A percentile compares a stretch with the other conserved stretches of the same genome.
These are phyloP conservation scores for Sistotremastrum suecicum DNA, from an alignment of 768 basidiomycete genomes.

Conservation along the genomic window DNA sequence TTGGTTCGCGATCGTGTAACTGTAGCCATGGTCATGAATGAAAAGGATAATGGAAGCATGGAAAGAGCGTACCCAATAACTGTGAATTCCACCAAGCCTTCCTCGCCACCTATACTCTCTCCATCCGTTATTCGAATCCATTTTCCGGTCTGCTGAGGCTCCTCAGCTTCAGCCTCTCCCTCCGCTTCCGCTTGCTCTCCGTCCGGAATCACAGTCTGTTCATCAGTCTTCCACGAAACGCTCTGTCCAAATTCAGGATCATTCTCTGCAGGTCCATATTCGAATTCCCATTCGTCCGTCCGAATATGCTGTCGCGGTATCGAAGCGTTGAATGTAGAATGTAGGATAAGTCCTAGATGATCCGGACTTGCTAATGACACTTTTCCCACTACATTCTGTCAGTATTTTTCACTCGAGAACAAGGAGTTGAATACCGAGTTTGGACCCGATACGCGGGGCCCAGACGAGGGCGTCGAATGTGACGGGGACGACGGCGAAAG, in stretches of 20 bases:
- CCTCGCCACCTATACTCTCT: conserved; percentile 49
- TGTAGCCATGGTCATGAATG: conserved; percentile 16
- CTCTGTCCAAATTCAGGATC: conserved; percentile 54
- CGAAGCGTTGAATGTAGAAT: conserved; percentile 89
- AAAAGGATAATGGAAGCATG: conserved; percentile 4
- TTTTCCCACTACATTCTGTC: conserved; percentile 46
- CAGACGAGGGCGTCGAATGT: conserved; percentile 78
- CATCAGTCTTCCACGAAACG: background rate
- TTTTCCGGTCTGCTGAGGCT: conserved; percentile 41
- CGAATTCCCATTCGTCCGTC: conserved; percentile 66
- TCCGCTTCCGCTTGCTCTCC: conserved; percentile 4
- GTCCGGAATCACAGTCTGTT: conserved; percentile 10
- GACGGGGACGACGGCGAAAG: conserved; percentile 63
- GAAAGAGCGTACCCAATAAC: conserved; percentile 62
- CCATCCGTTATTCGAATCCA: conserved; percentile 72
- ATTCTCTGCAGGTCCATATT: conserved; percentile 71
- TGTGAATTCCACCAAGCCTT: conserved; percentile 64
- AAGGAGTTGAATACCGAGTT: conserved; percentile 40
- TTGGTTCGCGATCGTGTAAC: conserved; percentile 80
- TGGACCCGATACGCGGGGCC: conserved; percentile 75
- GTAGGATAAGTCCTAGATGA: conserved; percentile 79
- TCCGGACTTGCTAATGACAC: conserved; percentile 84
- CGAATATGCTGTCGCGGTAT: conserved; percentile 90
- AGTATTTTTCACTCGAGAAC: conserved; percentile 1
- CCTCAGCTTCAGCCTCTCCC: conserved; percentile 11